Base-by-base conservation (phyloP, 768 basidiomycete genomes). In the Hericium erinaceus region DNA sequence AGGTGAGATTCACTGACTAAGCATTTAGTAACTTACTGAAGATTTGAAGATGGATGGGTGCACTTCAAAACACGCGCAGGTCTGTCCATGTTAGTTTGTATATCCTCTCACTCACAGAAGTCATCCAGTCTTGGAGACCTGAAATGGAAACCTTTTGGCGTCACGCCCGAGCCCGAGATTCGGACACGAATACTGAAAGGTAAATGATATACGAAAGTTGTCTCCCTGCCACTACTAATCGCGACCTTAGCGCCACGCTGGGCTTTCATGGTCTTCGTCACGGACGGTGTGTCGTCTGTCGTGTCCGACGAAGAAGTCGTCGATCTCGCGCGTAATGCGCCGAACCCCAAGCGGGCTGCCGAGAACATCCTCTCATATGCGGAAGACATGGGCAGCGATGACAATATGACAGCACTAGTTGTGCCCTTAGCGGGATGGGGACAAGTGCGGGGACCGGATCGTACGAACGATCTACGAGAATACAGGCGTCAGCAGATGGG, bases 361-460 rank as follows among this genome's bases (percentile, higher is more conserved):
- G 78, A 87, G 33, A 78, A 79, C 13, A 93, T 98, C 46, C 73
- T 98, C 6, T 72, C 83, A 20, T 98, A 92, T 66, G 87, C 92
- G 1, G 89, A 98, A 71, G 91, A 94, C 59, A 72, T 94, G 49
- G 85, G 85, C 38, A 87, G 89, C 37, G 87, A 90, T 60, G 97
- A 99, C 68, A 99, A 99, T 68, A 83, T 87, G 41, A 97, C 93
- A 1, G 89, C 81, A 10, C 80, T 99, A 44, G 90, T 98, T 13
- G 81, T 98, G 9, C 97, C 97, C 6, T 79, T 98, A 8, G 82
- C 87, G 8, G 95, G 95, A 16, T 99, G 97, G 95, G 90, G 89
- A 3, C 80, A 83, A 60, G 77, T 89, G 1, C 76, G 74, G 22
- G 95, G 92, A 0, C 80, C 82, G 22, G 95, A 98, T 66, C 77